Evolutionary conservation across 1,284 basidiomycete genomes (phyloP).

Genomic region (Polyporus tsugae): DNA sequence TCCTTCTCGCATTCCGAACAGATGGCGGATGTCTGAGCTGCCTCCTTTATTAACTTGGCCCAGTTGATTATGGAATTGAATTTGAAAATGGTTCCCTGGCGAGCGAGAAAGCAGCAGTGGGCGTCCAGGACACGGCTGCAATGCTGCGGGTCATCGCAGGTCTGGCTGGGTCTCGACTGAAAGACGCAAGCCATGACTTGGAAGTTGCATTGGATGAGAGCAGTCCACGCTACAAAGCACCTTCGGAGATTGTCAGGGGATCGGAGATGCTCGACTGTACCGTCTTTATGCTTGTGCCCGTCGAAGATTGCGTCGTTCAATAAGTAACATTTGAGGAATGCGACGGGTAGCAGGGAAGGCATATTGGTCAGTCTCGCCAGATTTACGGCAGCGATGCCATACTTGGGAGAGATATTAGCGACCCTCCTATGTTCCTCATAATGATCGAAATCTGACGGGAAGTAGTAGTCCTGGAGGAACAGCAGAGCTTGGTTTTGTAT

Average conservation of each 20-base stretch:
- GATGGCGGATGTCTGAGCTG: background rate
- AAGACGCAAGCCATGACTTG: background rate
- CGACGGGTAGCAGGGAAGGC: conserved; percentile 12
- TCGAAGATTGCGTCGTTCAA: conserved; percentile 7
- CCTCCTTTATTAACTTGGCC: background rate
- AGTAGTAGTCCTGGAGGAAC: background rate
- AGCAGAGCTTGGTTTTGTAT: background rate
- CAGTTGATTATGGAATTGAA: background rate
- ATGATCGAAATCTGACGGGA: background rate
- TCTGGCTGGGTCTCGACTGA: background rate
- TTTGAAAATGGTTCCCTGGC: background rate
- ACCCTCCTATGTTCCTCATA: background rate
- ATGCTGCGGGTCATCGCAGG: background rate
- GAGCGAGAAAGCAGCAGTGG: background rate
- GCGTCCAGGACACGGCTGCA: background rate
- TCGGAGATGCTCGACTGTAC: conserved; percentile 7
- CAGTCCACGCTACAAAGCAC: conserved; percentile 1
- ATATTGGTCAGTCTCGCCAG: conserved; percentile 13
- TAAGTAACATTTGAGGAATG: conserved; percentile 10
- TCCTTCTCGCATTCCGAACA: background rate
- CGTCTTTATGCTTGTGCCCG: conserved; percentile 11
- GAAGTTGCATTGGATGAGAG: background rate
- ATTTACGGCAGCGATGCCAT: conserved; percentile 19
- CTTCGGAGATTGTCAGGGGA: conserved; percentile 9
- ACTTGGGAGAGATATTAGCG: background rate